phyloP scores from a whole-genome alignment of 768 basidiomycete genomes.

The Mycena floridula region DNA sequence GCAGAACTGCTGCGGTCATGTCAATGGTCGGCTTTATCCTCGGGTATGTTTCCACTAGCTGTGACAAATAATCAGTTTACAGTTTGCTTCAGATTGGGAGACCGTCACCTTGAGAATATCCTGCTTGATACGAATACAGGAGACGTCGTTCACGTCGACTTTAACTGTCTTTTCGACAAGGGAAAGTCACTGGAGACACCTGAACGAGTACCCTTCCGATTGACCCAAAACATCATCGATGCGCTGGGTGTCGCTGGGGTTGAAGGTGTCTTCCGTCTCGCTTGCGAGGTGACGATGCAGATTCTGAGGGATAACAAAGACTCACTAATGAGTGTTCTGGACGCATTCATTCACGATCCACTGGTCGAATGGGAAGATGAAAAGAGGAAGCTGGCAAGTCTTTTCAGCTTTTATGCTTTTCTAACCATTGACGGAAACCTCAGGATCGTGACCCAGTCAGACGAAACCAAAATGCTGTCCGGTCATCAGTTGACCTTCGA shows the following conservation, averaged over 20 bases:
- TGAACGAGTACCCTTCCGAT: constrained; percentile 89
- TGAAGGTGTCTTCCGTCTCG: constrained; percentile 90
- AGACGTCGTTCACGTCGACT: constrained; percentile 93
- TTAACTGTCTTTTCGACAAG: constrained; percentile 97
- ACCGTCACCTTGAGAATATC: constrained; percentile 96
- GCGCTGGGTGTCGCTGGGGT: constrained; percentile 90
- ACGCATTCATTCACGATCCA: constrained; percentile 96
- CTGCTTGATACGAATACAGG: constrained; percentile 84
- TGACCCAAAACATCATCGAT: constrained; percentile 90
- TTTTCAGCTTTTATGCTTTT: not conserved
- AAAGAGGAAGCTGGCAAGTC: constrained; percentile 53
- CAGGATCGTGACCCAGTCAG: constrained; percentile 39
- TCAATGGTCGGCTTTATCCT: constrained; percentile 98
- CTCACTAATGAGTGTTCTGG: constrained; percentile 89
- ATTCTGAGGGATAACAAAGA: constrained; percentile 88
- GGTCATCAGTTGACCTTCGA: constrained; percentile 47
- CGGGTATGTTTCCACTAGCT: constrained; percentile 52
- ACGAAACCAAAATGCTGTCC: constrained; percentile 37
- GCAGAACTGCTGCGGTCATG: constrained; percentile 91
- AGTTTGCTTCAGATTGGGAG: constrained; percentile 73
- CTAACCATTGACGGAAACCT: not conserved
- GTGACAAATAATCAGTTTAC: not conserved
- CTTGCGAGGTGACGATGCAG: constrained; percentile 87
- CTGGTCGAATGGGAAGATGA: constrained; percentile 93
- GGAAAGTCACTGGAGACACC: constrained; percentile 84